phyloP scores from a whole-genome alignment of 108 stramenopile genomes.

The Discostella pseudostelligera region DNA sequence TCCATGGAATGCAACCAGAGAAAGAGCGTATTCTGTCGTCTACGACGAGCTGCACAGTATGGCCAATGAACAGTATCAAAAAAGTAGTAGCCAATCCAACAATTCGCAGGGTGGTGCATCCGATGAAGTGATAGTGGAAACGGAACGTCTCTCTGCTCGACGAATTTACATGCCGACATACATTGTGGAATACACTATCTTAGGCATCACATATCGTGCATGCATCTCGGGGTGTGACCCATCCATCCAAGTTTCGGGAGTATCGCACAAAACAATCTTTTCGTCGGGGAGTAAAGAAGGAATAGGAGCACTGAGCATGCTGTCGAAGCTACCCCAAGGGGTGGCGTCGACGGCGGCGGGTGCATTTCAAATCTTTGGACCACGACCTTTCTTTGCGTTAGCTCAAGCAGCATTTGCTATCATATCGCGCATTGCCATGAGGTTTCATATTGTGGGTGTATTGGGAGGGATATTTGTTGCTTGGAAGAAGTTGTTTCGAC shows the following conservation, averaged over 20 bases:
- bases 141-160: constrained; percentile 59
- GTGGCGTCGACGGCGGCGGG: constrained; percentile 28
- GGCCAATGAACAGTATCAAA: constrained; percentile 35
- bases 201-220: constrained; percentile 70
- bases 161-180: constrained; percentile 84
- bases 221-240: constrained; percentile 76
- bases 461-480: constrained; percentile 60
- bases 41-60: constrained; percentile 61
- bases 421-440: constrained; percentile 27
- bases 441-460: constrained; percentile 58
- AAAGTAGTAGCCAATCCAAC: not conserved
- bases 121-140: constrained; percentile 49
- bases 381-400: constrained; percentile 31
- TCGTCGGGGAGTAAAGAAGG: constrained; percentile 15
- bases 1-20: constrained; percentile 82
- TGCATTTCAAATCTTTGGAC: constrained; percentile 36
- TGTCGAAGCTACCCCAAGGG: constrained; percentile 20
- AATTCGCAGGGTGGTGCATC: constrained; percentile 1
- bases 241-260: constrained; percentile 64
- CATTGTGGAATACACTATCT: constrained; percentile 69
- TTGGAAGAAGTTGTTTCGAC: constrained; percentile 73
- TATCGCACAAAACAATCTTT: constrained; percentile 53
- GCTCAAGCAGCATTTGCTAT: constrained; percentile 17
- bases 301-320: constrained; percentile 29
- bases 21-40: constrained; percentile 57